Percentiles rank a stretch among this genome's conserved stretches.
Conservation (phyloP, 1,284 basidiomycete genomes). For the Trichosporon ovoides region DNA sequence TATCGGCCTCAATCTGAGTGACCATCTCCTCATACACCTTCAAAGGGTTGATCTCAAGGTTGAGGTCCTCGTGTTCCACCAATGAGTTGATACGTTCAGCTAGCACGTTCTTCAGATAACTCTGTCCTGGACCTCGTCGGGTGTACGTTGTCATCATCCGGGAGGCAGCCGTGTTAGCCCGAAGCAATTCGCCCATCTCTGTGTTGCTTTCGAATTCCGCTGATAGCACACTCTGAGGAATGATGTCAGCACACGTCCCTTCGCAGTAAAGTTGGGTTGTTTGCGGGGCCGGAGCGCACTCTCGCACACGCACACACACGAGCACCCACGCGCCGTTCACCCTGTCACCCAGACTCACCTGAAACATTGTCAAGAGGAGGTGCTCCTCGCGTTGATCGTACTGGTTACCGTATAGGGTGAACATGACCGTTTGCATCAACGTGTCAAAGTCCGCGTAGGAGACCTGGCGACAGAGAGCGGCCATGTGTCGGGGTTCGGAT, state of each 20-base stretch:
- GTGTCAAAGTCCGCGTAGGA: constrained; percentile 95
- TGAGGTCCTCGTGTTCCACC: constrained; percentile 97
- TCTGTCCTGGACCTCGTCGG: constrained; percentile 92
- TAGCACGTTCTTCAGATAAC: constrained; percentile 92
- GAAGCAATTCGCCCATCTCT: constrained; percentile 92
- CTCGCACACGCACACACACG: neutral
- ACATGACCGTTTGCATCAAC: constrained; percentile 99
- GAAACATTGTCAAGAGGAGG: constrained; percentile 95
- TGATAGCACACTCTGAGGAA: constrained; percentile 79
- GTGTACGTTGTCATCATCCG: constrained; percentile 99
- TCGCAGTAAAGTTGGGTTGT: no score
- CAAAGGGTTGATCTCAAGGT: constrained; percentile 96
- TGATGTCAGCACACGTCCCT: constrained; percentile 19
- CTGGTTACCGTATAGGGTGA: constrained; percentile 98
- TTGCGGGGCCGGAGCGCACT: no score
- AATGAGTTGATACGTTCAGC: constrained; percentile 96
- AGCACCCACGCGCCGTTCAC: neutral
- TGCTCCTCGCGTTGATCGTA: constrained; percentile 99
- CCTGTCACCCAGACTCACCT: constrained; percentile 45
- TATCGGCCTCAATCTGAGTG: constrained; percentile 94
- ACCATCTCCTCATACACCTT: constrained; percentile 99
- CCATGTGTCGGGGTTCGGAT: constrained; percentile 93
- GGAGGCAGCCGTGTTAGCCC: constrained; percentile 97
- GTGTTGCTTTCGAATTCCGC: constrained; percentile 98
- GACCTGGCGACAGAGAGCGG: constrained; percentile 93